These are phyloP conservation scores for Trichoderma gracile DNA, from an alignment of 2,329 filamentous ascomycete genomes.

Conservation along the genomic window DNA sequence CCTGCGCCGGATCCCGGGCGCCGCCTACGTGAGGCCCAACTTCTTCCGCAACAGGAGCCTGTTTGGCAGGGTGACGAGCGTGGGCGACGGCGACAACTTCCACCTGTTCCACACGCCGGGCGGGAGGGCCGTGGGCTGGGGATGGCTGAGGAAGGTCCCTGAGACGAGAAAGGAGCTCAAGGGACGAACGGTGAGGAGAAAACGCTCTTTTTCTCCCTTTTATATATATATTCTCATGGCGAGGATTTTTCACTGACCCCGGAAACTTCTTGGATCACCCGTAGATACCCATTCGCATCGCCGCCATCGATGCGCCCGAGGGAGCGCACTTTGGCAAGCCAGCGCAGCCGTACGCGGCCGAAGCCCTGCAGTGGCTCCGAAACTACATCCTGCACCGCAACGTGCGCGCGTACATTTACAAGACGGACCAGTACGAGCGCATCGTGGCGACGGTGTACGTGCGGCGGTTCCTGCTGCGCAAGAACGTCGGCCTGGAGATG, in stretches of 20 bases:
- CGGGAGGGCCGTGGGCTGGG: conserved; percentile 85
- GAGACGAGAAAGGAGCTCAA: conserved; percentile 67
- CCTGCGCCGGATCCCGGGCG: conserved; percentile 79
- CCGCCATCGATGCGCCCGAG: conserved; percentile 92
- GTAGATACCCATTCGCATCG: conserved; percentile 83
- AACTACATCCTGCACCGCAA: conserved; percentile 68
- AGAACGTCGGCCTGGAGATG: conserved; percentile 89
- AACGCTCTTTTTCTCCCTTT: not conserved
- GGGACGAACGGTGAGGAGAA: conserved; percentile 74
- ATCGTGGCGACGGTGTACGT: conserved; percentile 84
- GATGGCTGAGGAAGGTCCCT: conserved; percentile 80
- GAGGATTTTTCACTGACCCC: no score
- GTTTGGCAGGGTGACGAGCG: conserved; percentile 84
- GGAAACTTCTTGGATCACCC: no score
- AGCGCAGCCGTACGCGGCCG: conserved; percentile 78
- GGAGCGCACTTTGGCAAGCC: conserved; percentile 87
- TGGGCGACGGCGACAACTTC: conserved; percentile 96
- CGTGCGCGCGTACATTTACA: conserved; percentile 81
- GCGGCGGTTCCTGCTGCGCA: conserved; percentile 65
- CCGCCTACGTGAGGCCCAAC: conserved; percentile 70
- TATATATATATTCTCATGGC: not conserved
- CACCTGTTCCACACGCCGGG: conserved; percentile 92
- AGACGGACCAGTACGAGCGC: conserved; percentile 87
- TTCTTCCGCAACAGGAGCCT: conserved; percentile 76
- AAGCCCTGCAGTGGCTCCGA: conserved; percentile 81